Base-by-base conservation (phyloP, 2,329 filamentous ascomycete genomes). In the Ophioceras dolichostomum region DNA sequence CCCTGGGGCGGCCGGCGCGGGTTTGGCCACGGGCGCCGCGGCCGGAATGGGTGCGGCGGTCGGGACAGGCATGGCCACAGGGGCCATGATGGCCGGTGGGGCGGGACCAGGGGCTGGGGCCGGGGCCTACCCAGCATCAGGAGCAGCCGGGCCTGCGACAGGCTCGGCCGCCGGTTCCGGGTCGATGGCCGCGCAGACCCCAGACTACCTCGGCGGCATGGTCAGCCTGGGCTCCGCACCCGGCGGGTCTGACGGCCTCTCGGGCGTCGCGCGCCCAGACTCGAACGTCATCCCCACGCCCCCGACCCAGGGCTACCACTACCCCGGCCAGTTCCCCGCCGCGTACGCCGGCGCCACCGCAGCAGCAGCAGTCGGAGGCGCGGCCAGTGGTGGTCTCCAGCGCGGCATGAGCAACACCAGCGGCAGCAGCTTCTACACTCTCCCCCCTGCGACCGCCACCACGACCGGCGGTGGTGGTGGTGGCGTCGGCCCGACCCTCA, bases 401-500 rank as follows among this genome's bases (percentile, higher is more conserved):
- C 24, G 26, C n/a, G 10, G 8, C 26, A 34, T 29, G 22, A 36
- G 32, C 33, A 29, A 30, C 6, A 13, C 24, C 4, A 26, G 21
- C 19, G 32, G 14, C 17, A 40, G 34, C 16, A 20, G 35, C 6
- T 24, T 31, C 18, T 38, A 36, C 19, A 38, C 22, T 1, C 50
- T 31, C 4, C 18, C 27, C 5, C 26, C 17, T 4, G 27, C 27
- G 10, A 18, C 35, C 13, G 20, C 26, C 18, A 34, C 54, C 1
- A 45, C 42, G 1, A 50, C 54, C 20, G 51, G 49, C 36, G 24
- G 49, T 38, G 26, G 43, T 41, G 48, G 53, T 21, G 35, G 19
- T 3, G 17, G 24, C 29, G 26, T 24, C 34, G 34, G 21, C n/a
- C 22, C 22, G 8, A 8, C 22, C 8, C 22, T 26, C 22, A 26